phyloP scores from a whole-genome alignment of 352 stramenopile genomes.

The Phytophthora macrochlamydospora region DNA sequence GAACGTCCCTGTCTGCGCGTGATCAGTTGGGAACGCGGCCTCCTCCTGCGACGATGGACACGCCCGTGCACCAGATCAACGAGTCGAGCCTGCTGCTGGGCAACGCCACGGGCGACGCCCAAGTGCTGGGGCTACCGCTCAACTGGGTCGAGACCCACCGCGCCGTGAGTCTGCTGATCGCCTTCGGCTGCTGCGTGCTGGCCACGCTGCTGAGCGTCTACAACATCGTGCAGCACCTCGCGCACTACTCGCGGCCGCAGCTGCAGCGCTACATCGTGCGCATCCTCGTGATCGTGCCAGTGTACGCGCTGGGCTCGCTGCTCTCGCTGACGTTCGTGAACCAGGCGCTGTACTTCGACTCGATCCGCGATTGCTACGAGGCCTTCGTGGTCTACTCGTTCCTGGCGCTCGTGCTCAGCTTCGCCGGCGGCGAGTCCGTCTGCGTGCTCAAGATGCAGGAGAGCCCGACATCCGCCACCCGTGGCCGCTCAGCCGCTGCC shows the following conservation, averaged over 20 bases:
- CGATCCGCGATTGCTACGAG: conserved; percentile 91
- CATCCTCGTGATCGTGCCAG: conserved; percentile 87
- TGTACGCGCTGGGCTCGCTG: conserved; percentile 87
- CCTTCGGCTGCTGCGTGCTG: conserved; percentile 56
- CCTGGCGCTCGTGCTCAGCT: conserved; percentile 90
- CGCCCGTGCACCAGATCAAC: conserved; percentile 51
- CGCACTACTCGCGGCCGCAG: conserved; percentile 82
- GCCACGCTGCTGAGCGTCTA: conserved; percentile 71
- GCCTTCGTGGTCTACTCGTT: conserved; percentile 94
- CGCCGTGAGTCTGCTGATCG: conserved; percentile 53
- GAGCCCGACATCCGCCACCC: conserved; percentile 82
- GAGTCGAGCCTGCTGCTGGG: conserved; percentile 68
- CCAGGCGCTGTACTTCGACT: conserved; percentile 86
- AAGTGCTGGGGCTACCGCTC: conserved; percentile 64
- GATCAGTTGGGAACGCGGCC: background rate
- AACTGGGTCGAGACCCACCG: conserved; percentile 81
- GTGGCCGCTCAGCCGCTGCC: conserved; percentile 78
- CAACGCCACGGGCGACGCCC: conserved; percentile 68
- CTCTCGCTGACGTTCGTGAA: conserved; percentile 85
- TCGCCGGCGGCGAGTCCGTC: conserved; percentile 86
- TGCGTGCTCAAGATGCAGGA: conserved; percentile 89
- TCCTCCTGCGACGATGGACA: conserved; percentile 25
- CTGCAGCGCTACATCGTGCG: conserved; percentile 90
- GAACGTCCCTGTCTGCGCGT: background rate
- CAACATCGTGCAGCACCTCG: conserved; percentile 89